Evolutionary conservation across 176 grass and related monocot genomes (phyloP).

Genomic region (Metroxylon sagu): DNA sequence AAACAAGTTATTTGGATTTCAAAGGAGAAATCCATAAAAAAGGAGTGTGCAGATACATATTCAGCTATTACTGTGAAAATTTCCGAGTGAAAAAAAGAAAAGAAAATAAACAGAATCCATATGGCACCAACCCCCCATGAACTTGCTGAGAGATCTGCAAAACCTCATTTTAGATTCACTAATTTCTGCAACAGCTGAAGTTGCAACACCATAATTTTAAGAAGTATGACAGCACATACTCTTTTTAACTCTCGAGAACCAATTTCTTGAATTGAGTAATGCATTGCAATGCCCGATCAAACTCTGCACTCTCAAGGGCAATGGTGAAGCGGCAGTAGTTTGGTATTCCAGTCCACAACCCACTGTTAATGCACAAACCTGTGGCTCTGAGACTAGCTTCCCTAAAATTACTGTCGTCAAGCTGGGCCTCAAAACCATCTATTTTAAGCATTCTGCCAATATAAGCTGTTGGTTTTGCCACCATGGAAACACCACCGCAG

Average conservation of each 20-base stretch:
- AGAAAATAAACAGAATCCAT: no score
- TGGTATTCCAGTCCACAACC: conserved; percentile 61
- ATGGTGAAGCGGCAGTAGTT: conserved; percentile 82
- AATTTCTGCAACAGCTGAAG: no score
- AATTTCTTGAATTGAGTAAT: conserved; percentile 54
- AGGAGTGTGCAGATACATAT: no score
- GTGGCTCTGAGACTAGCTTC: conserved; percentile 69
- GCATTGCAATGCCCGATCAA: conserved; percentile 44
- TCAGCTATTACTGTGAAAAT: no score
- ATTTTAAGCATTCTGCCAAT: conserved; percentile 52
- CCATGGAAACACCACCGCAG: conserved; percentile 61
- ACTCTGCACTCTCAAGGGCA: conserved; percentile 51
- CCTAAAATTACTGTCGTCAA: conserved; percentile 55
- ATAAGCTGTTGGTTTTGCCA: conserved; percentile 63
- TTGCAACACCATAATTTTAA: no score
- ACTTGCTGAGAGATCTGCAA: no score
- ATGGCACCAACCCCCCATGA: no score
- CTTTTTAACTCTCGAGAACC: conserved; percentile 32
- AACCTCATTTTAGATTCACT: no score
- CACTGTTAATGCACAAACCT: conserved; percentile 75
- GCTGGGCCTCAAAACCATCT: conserved; percentile 34
- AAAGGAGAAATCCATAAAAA: no score
- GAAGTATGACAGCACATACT: no score
- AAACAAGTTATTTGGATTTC: no score
- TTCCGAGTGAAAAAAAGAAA: no score